Evolutionary conservation across 177 flowering plant species (phyloP), one percentile per base, ranked within the genome.

Genomic region (Tripterygium wilfordii): DNA sequence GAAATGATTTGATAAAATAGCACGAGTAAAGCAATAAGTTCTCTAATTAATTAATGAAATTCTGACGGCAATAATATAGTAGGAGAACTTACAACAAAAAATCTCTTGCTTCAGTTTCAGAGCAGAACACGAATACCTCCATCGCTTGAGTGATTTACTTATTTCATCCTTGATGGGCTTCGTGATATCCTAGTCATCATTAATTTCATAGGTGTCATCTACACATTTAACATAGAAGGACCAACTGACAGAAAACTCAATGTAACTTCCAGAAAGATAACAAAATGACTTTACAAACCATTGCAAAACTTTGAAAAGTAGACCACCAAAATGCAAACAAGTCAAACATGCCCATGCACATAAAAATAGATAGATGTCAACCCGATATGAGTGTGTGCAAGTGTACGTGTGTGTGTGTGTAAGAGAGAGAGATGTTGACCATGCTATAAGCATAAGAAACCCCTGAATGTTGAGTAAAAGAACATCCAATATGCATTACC

Each of bases 21-120:
- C n/a, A n/a, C n/a, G n/a, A n/a, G n/a, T n/a, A n/a, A n/a, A n/a
- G n/a, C n/a, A n/a, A n/a, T n/a, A n/a, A n/a, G n/a, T n/a, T n/a
- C n/a, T n/a, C n/a, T n/a, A n/a, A n/a, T n/a, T n/a, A n/a, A n/a
- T n/a, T n/a, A n/a, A n/a, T 9, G 25, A 26, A n/a, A n/a, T n/a
- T n/a, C n/a, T n/a, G n/a, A n/a, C n/a, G n/a, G n/a, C 7, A 29
- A 26, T 18, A 43, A 48, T 35, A 12, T 31, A 36, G 49, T 30
- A 39, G 9, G 15, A 54, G 1, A 24, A 70, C 96, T 76, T 77
- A 89, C 99, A 80, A 51, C 80, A 80, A 63, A 92, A 82, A 70
- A 92, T 72, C 65, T 92, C 99, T 64, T 85, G 96, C 74, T 81
- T 89, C 72, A 79, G 27, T 68, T 83, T 92, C 27, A 92, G 72